These are phyloP conservation scores for Claviceps maximensis DNA, from an alignment of 2,329 filamentous ascomycete species.

Conservation along the genomic window DNA sequence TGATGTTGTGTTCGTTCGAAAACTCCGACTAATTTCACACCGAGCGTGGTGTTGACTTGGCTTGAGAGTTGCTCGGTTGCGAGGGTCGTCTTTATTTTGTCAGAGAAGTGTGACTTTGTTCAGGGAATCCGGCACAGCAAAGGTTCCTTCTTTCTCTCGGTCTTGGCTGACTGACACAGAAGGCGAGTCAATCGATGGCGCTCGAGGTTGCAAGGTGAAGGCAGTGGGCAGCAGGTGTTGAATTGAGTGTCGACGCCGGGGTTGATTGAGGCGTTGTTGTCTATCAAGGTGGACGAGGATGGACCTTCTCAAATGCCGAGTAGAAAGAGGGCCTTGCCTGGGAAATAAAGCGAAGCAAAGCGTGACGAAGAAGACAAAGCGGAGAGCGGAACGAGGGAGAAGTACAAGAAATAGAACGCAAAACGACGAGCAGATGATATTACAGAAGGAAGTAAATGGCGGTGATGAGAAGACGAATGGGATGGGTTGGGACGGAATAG, in stretches of 20 bases:
- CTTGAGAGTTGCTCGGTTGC: background rate
- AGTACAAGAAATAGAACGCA: constrained; percentile 16
- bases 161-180: constrained; percentile 4
- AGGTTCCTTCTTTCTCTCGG: constrained; percentile 22
- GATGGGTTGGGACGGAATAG: constrained; percentile 11
- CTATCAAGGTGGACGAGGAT: background rate
- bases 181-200: constrained; percentile 9
- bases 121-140: background rate
- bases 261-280: background rate
- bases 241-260: background rate
- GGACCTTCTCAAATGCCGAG: constrained; percentile 19
- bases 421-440: constrained; percentile 18
- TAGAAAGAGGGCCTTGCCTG: constrained; percentile 22
- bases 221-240: constrained; percentile 9
- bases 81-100: background rate
- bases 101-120: background rate
- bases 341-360: constrained; percentile 8
- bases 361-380: constrained; percentile 8
- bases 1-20: background rate
- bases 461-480: constrained; percentile 18
- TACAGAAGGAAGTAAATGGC: constrained; percentile 18
- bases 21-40: background rate
- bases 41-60: background rate
- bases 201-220: constrained; percentile 11
- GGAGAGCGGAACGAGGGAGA: constrained; percentile 11